Conservation (phyloP, 2,329 filamentous ascomycete genomes). For the Remersonia thermophila region DNA sequence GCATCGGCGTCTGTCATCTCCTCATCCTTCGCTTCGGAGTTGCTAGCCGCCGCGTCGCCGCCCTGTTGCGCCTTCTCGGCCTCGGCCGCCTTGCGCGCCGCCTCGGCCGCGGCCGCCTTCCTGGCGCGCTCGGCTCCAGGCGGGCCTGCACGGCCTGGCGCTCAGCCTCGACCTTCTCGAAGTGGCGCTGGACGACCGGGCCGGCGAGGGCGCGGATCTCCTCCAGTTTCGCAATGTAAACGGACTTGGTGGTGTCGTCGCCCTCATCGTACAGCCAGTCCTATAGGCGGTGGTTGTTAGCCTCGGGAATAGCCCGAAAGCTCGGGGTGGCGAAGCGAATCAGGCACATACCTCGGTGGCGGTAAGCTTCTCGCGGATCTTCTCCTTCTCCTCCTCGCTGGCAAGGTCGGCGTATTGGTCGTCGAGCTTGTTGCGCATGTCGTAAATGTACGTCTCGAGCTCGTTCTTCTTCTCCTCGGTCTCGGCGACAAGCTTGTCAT, state of each 20-base stretch:
- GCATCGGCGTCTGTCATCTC: conserved; percentile 47
- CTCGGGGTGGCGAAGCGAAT: background rate
- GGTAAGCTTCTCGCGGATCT: conserved; percentile 72
- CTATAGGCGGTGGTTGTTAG: conserved; percentile 34
- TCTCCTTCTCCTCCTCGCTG: conserved; percentile 83
- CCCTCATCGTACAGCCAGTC: conserved; percentile 98
- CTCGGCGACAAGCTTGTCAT: conserved; percentile 96
- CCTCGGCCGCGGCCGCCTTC: conserved; percentile 52
- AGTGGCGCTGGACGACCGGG: conserved; percentile 86
- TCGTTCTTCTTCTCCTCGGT: conserved; percentile 99
- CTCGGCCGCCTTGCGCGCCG: conserved; percentile 41
- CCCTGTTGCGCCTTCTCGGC: conserved; percentile 37
- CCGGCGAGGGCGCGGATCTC: conserved; percentile 86
- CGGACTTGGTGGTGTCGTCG: conserved; percentile 83
- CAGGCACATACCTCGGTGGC: conserved; percentile 61
- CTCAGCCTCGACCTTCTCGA: conserved; percentile 85
- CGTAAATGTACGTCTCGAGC: conserved; percentile 94
- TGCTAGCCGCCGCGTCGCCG: conserved; percentile 33
- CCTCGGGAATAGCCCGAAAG: no score
- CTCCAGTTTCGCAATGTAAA: conserved; percentile 90
- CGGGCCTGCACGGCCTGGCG: conserved; percentile 66
- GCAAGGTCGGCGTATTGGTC: conserved; percentile 82
- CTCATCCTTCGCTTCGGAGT: conserved; percentile 35
- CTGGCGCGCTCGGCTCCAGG: conserved; percentile 64
- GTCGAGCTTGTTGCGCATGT: conserved; percentile 88